Evolutionary conservation across 106 monocot species (phyloP), one percentile per base, ranked within the genome.

Genomic region (Triglochin maritima): DNA sequence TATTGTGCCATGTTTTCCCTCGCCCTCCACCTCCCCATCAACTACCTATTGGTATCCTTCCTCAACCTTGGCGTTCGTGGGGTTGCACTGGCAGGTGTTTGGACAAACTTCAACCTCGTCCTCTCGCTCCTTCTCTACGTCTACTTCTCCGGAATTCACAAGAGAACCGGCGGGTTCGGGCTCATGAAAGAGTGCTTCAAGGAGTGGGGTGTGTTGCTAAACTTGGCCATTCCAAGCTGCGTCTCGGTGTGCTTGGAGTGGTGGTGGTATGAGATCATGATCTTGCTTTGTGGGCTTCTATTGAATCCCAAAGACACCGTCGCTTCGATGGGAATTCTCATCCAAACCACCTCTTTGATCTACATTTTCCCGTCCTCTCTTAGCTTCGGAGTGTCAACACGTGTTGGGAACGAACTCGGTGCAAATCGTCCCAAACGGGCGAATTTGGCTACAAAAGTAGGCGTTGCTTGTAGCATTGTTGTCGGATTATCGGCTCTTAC

Each of bases 211-310:
- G 16, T 79, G 4, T 81, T 93, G 48, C 51, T 93, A 9, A 62
- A 56, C 58, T 83, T 93, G 6, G 92, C 92, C 3, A 43, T 92
- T 5, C 92, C 92, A 2, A 87, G 87, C 74, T 92, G 92, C 76
- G 46, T 83, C 43, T 86, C 88, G 43, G 92, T 92, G 15, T 92
- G 92, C 70, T 67, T 92, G 46, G 92, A 92, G 58, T 92, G 92
- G 93, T 93, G 93, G 93, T 93, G 93, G 86, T 93, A 89, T 68
- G 89, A 93, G 73, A 84, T 93, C 72, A 93, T 93, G 93, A 82
- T 89, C 63, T 47, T 93, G 17, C 78, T 93, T 15, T 93, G 86
- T 56, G 93, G 89, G 14, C 65, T 73, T 9, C 65, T 73, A 7
- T 47, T 56, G 15, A 73, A 65, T 17, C 73, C 73, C 56, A 65